These are phyloP conservation scores for Citrus medica DNA, from an alignment of 345 rosid species.

Conservation along the genomic window DNA sequence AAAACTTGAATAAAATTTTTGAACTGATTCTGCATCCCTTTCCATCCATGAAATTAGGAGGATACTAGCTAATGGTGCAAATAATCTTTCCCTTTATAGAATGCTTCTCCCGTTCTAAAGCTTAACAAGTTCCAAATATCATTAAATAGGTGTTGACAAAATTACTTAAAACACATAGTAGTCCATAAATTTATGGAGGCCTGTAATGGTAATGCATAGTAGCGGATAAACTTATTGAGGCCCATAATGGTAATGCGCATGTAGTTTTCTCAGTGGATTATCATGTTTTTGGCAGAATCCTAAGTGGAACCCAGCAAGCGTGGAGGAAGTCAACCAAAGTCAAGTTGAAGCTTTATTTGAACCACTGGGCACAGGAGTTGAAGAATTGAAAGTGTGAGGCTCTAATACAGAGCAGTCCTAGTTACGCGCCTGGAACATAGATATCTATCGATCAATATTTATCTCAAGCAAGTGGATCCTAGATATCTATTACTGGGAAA, in stretches of 20 bases:
- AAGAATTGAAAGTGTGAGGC: constrained; percentile 53
- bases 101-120: neutral
- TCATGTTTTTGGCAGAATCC: constrained; percentile 62
- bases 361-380: constrained; percentile 47
- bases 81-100: neutral
- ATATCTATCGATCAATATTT: no score
- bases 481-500: neutral
- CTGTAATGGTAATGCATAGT: neutral
- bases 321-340: constrained; percentile 53
- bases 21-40: neutral
- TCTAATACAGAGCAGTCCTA: neutral
- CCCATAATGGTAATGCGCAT: no score
- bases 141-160: neutral
- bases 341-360: constrained; percentile 72
- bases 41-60: neutral
- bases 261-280: neutral
- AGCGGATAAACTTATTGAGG: no score
- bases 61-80: neutral
- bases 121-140: neutral
- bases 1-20: neutral
- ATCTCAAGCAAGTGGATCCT: neutral
- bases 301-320: constrained; percentile 68
- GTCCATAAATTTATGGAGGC: neutral
- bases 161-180: neutral
- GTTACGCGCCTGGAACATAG: no score